phyloP scores from a whole-genome alignment of 2,329 filamentous ascomycete genomes.

The Ceratocystis ficicola region DNA sequence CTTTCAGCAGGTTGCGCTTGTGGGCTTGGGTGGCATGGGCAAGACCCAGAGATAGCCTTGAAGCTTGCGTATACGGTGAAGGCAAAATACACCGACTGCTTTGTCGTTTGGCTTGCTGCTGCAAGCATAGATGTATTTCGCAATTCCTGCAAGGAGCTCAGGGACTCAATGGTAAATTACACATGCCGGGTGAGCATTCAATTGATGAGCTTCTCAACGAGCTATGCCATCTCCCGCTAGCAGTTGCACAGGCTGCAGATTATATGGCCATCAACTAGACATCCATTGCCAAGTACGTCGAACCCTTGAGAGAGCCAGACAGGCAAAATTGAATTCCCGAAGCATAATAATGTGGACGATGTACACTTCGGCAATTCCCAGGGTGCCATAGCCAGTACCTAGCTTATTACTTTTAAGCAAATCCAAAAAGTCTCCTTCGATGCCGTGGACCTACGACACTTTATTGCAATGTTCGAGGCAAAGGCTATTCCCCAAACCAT shows the following conservation, averaged over 20 bases:
- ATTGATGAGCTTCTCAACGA: neutral
- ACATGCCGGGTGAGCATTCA: neutral
- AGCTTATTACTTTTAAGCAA: neutral
- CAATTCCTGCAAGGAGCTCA: too few relatives aligned
- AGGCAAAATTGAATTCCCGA: neutral
- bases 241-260: conserved; percentile 22
- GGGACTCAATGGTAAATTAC: neutral
- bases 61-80: too few relatives aligned
- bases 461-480: neutral
- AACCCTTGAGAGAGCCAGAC: neutral
- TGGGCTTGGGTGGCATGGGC: too few relatives aligned
- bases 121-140: too few relatives aligned
- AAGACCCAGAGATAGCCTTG: too few relatives aligned
- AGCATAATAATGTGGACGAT: neutral
- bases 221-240: conserved; percentile 22
- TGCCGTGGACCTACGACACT: neutral
- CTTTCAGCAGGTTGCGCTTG: too few relatives aligned
- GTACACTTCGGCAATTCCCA: neutral
- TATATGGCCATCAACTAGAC: conserved; percentile 20
- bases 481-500: neutral
- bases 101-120: too few relatives aligned
- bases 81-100: too few relatives aligned
- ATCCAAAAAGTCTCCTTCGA: neutral
- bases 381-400: neutral
- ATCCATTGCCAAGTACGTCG: neutral